Conservation (phyloP, 2,329 filamentous ascomycete species). For the Talaromyces sp. region DNA sequence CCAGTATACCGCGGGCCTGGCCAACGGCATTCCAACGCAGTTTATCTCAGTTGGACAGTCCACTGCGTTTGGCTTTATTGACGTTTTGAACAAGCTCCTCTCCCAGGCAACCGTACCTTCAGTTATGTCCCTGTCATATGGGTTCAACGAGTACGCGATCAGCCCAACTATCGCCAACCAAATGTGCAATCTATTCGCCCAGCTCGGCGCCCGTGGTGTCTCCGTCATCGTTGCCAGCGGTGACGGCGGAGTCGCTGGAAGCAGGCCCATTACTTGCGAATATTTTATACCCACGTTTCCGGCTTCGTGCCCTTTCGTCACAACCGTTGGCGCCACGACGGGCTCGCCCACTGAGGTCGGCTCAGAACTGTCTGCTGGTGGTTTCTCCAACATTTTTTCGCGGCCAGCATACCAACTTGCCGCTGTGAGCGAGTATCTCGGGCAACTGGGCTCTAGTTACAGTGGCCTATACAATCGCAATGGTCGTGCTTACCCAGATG, state of each 20-base stretch:
- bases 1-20: conserved; percentile 54
- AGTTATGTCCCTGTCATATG: conserved; percentile 64
- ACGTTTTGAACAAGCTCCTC: not conserved
- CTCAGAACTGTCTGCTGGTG: conserved; percentile 20
- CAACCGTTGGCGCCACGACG: conserved; percentile 55
- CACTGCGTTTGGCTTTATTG: conserved; percentile 13
- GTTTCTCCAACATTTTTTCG: conserved; percentile 43
- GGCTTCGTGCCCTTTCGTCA: conserved; percentile 56
- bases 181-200: conserved; percentile 56
- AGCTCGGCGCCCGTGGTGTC: conserved; percentile 62
- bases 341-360: conserved; percentile 11
- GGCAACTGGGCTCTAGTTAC: conserved; percentile 14
- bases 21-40: conserved; percentile 48
- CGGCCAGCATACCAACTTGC: conserved; percentile 37
- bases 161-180: not conserved
- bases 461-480: conserved; percentile 35
- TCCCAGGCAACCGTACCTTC: conserved; percentile 40
- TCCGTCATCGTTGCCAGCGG: conserved; percentile 59
- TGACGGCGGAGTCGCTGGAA: conserved; percentile 51
- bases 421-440: conserved; percentile 34
- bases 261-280: conserved; percentile 32
- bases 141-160: conserved; percentile 54
- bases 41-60: conserved; percentile 54
- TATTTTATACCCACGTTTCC: conserved; percentile 53
- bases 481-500: conserved; percentile 57